phyloP scores from a whole-genome alignment of 495 filamentous ascomycete genomes.

The Trichocladium uniseriatum region DNA sequence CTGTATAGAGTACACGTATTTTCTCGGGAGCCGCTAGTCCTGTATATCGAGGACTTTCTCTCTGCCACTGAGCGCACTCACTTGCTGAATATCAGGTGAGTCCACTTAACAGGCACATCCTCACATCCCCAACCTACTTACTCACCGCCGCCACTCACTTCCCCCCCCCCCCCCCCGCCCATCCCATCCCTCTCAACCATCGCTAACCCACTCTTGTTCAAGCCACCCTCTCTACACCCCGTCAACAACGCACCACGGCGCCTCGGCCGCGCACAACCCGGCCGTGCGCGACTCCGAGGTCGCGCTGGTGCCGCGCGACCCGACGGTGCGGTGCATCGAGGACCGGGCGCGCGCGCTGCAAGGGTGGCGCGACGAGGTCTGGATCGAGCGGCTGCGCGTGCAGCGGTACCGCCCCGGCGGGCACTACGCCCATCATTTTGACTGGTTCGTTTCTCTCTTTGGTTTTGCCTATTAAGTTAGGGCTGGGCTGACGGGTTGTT shows the following conservation, averaged over 20 bases:
- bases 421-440: conserved; percentile 39
- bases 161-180: neutral
- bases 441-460: conserved; percentile 20
- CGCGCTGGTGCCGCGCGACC: conserved; percentile 36
- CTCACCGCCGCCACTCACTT: neutral
- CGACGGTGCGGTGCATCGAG: conserved; percentile 36
- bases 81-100: conserved; percentile 36
- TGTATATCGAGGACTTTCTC: conserved; percentile 40
- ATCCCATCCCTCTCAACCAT: neutral
- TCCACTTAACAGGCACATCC: neutral
- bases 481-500: neutral
- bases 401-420: conserved; percentile 34
- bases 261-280: conserved; percentile 22
- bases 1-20: conserved; percentile 34
- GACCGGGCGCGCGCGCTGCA: conserved; percentile 33
- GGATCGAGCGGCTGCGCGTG: conserved; percentile 36
- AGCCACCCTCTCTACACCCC: conserved; percentile 36
- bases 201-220: no score
- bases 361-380: conserved; percentile 38
- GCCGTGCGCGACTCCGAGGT: conserved; percentile 40
- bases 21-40: conserved; percentile 34
- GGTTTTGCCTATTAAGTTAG: neutral
- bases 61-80: conserved; percentile 27
- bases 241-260: conserved; percentile 34
- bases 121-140: neutral